Evolutionary conservation across 768 basidiomycete species (phyloP), one percentile per base, ranked within the genome.

Genomic region (Hygrocybe coccinea): DNA sequence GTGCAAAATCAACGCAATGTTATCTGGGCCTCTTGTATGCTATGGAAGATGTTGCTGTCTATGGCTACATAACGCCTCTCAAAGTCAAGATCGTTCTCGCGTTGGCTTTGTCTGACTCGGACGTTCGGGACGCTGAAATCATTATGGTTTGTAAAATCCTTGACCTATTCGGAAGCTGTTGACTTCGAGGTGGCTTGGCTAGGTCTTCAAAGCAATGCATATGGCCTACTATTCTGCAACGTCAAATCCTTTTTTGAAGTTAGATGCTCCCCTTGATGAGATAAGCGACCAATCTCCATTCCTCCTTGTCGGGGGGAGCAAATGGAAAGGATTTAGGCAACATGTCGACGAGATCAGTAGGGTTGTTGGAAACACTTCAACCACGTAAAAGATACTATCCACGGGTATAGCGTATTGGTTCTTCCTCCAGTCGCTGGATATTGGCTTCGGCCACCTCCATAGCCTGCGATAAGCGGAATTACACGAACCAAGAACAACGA

Each of bases 1-100:
- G 77, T 15, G 76, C 76, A 25, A 91, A 90, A 69, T 73, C 80
- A 3, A 76, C 74, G 4, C 91, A 95, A 34, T 86, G 87, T 65
- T 95, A 94, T 65, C 78, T 93, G 36, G 92, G 91, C 5, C 75
- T 95, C 54, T 71, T 95, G 22, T 92, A 91, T 68, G 80, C 86
- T n/a, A 87, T 95, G 78, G 93, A 95, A 70, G 92, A 95, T 61
- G 87, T 91, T 49, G 91, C 90, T 2, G 89, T 92, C 37, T 95
- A 95, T 69, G 93, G 92, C 38, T 95, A 92, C 70, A 82, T 93
- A 49, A 93, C 91, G 9, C 90, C 92, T 11, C 74, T 91, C 58
- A 90, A 87, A 65, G 79, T 93, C 63, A 94, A 93, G 75, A 91
- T 95, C 63, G 79, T 95, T 55, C 65, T 95, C 51, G 86, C 86